Base-by-base conservation (phyloP, 2,329 filamentous ascomycete species). In the Alternaria brassicae region DNA sequence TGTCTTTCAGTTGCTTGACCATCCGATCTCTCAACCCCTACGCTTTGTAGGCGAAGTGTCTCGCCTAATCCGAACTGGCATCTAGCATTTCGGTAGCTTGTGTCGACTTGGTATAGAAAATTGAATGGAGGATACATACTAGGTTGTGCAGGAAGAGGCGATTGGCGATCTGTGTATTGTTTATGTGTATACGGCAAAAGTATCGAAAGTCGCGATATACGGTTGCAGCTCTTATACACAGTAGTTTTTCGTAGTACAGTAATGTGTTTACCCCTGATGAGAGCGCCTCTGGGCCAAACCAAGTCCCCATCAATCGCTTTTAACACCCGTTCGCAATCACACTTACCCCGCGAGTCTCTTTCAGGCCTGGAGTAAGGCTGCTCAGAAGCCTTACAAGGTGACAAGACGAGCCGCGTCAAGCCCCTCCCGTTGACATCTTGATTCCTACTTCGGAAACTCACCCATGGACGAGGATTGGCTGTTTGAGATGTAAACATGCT, bases 21-120 rank as follows among this genome's bases (percentile, higher is more conserved):
- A 93, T 93, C 73, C 88, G 91, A 62, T 92, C 90, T 37, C 81
- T 93, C 71, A 93, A 93, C 82, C 91, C 91, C 15, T 93, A 90
- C 76, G 91, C 91, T 63, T 74, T 84, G 56, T 84, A 74, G 77
- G 36, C 21, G 47, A 40, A 37, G 65, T 51, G 56, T 34, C 34
- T 30, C 40, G 13, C 36, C 48, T 32, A 10, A 17, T 37, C 42
- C 37, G 28, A 55, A 34, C 15, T 42, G 45, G 37, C 21, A 28
- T 52, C n/a, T 39, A 37, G 42, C 25, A 19, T 27, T 28, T 45
- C 36, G 28, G 30, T 37, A 21, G 49, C 61, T 61, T 63, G 52
- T 58, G 58, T 64, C 21, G 64, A 65, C 60, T 61, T 74, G 72
- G 66, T 69, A 68, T 67, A 61, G 66, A 64, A 66, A 65, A 72